Base-by-base conservation (phyloP, 495 filamentous ascomycete species). In the Xylaria sp. region DNA sequence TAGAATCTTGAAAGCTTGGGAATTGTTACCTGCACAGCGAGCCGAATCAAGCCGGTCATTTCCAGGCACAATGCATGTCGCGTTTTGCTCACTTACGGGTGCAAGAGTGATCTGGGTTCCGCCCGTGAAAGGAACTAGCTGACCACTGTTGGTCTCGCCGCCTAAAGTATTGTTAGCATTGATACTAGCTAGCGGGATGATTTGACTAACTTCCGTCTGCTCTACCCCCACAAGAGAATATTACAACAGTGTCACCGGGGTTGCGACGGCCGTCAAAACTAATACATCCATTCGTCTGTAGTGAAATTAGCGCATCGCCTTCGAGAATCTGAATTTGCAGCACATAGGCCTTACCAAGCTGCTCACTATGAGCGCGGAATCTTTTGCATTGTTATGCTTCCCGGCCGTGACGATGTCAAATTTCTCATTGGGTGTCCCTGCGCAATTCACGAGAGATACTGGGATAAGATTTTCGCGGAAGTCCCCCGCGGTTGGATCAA, bases 381-480 rank as follows among this genome's bases (percentile, higher is more conserved):
- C 53, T 43, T 78, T 67, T 5, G 70, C 76, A 58, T 82, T 79
- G 66, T 87, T 87, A 69, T 88, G 86, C 59, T 77, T 80, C 19
- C 86, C 86, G 1, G 79, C 73, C n/a, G 82, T 85, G 71, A 88
- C 83, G 58, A 88, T 66, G 74, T 88, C 85, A 67, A 83, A 88
- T 76, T 86, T 86, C 80, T 88, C 85, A 33, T 84, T 84, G 8
- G 83, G 79, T 11, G 77, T 70, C 9, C 84, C 85, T 1, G 77
- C 74, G 75, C 86, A 88, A 1, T 77, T 69, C 29, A 84, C 83
- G 15, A 86, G 43, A 5, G 76, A 74, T 15, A 88, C 78, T 0
- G 86, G 86, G 53, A 88, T 87, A 52, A 88, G 71, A 68, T 88
- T 87, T 75, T 87, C 78, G 1, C 86, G 82, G 77, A 88, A 88